Conservation (phyloP, 2,329 filamentous ascomycete species). For the Penicillium sp. region DNA sequence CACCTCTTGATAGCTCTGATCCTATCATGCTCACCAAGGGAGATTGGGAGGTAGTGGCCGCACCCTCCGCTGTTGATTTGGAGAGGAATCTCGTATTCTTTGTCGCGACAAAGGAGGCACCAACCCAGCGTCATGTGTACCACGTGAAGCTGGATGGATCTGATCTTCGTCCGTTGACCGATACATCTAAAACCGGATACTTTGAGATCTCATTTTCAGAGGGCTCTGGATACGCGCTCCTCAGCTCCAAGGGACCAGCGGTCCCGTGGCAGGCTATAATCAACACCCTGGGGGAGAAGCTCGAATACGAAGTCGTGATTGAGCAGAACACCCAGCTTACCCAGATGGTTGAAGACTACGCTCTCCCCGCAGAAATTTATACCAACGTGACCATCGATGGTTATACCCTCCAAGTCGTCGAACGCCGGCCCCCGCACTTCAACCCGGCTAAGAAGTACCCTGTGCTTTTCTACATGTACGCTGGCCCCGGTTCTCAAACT, state of each 20-base stretch:
- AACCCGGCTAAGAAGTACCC: conserved; percentile 82
- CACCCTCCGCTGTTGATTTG: conserved; percentile 81
- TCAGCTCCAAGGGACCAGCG: conserved; percentile 79
- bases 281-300: conserved; percentile 71
- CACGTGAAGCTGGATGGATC: conserved; percentile 82
- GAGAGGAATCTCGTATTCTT: conserved; percentile 90
- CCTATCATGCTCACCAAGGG: conserved; percentile 86
- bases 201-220: conserved; percentile 83
- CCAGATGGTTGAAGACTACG: conserved; percentile 69
- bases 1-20: conserved; percentile 77
- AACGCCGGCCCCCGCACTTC: conserved; percentile 88
- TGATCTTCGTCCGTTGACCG: conserved; percentile 70
- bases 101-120: conserved; percentile 78
- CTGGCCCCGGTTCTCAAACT: conserved; percentile 87
- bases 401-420: conserved; percentile 70
- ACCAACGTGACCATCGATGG: conserved; percentile 82
- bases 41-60: conserved; percentile 86
- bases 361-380: conserved; percentile 80
- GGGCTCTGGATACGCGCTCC: conserved; percentile 77
- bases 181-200: conserved; percentile 72
- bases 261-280: conserved; percentile 91
- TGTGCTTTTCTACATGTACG: conserved; percentile 93
- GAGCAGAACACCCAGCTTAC: conserved; percentile 76
- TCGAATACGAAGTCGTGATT: conserved; percentile 67
- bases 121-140: conserved; percentile 89